phyloP scores from a whole-genome alignment of 768 basidiomycete genomes.

The Suillus variegatus region DNA sequence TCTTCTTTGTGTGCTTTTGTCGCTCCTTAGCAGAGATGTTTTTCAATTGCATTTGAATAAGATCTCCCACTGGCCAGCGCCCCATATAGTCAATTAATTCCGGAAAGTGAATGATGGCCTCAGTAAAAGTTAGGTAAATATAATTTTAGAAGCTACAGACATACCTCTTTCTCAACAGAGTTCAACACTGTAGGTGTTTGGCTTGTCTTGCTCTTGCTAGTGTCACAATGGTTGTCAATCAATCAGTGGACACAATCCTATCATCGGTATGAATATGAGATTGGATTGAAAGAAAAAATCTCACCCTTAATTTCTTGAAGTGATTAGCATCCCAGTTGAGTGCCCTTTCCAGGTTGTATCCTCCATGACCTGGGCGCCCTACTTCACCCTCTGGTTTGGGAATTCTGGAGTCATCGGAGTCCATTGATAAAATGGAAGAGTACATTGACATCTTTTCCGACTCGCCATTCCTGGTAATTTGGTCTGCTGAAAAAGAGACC shows the following conservation, averaged over 20 bases:
- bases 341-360: too few relatives aligned
- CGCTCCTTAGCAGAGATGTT: not conserved
- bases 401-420: too few relatives aligned
- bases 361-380: too few relatives aligned
- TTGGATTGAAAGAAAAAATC: not conserved
- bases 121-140: not conserved
- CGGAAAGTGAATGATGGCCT: not conserved
- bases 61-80: not conserved
- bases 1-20: not conserved
- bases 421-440: too few relatives aligned
- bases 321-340: too few relatives aligned
- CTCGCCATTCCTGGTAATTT: not conserved
- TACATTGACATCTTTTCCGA: not conserved
- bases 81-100: not conserved
- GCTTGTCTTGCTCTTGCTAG: not conserved
- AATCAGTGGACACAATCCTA: not conserved
- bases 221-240: not conserved
- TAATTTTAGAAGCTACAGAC: not conserved
- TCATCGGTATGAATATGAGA: not conserved
- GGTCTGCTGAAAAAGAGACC: not conserved
- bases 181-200: not conserved
- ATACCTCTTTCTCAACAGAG: not conserved
- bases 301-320: not conserved
- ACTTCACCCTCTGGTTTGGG: too few relatives aligned
- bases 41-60: not conserved